Base-by-base conservation (phyloP, 2,329 filamentous ascomycete species). In the Aureobasidium mangrovei region DNA sequence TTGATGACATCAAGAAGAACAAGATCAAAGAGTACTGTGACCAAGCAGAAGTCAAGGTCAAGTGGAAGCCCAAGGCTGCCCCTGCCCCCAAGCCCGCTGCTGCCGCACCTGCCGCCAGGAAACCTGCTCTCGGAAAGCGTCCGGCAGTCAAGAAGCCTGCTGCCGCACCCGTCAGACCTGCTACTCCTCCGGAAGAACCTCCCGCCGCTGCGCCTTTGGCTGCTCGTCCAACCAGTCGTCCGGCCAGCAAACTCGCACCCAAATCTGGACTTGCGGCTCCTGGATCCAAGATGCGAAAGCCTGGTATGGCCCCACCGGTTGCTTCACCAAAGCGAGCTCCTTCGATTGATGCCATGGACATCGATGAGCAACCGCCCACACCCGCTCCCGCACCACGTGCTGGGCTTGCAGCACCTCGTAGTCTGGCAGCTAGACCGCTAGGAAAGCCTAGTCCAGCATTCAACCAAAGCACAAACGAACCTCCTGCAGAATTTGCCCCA, bases 11-110 rank as follows among this genome's bases (percentile, higher is more conserved):
- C 61, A 82, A 91, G 58, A 97, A 95, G 73, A 86, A 78, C 58
- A 98, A 96, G 70, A 87, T 97, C 68, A 96, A 94, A 73, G 93
- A 98, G 68, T 97, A 83, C 68, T 87, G 84, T 57, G 87, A 91
- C 54, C 77, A 79, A 4, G 88, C 88, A 29, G 84, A 91, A 66
- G 88, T 94, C 53, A 91, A 89, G 67, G 86, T 88, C 29, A 94
- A 93, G 67, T 89, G 90, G 67, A 95, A 95, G 72, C 91, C 91
- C 0, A 96, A 96, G 73, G 80, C 88, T 18, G 75, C 77, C 35
- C 73, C 77, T 48, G 75, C 78, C 27, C 81, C 88, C 2, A 78
- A 78, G 61, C 69, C 74, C 18, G 73, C 76, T 40, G 72, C 79
- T 35, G 76, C 82, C 2, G 78, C 80, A 36, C 77, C 76, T 4